Percentiles rank a stretch among this genome's conserved stretches.
phyloP scores from a whole-genome alignment of 164 flowering plant genomes.

The Cinnamomum micranthum region DNA sequence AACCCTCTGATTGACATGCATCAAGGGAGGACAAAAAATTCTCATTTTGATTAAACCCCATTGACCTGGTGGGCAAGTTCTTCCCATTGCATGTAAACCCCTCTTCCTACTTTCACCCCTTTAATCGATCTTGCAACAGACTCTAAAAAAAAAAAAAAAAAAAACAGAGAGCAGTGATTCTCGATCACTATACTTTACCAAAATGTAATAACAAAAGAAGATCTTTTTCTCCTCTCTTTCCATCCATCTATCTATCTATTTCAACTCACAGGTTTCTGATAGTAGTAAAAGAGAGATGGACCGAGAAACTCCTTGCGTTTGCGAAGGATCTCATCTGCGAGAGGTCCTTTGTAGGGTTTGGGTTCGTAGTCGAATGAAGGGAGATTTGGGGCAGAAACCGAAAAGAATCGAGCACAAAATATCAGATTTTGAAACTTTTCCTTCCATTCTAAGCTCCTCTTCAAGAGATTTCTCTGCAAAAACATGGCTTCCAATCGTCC shows the following conservation, averaged over 20 bases:
- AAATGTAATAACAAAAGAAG: too few species aligned
- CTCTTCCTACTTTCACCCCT: too few species aligned
- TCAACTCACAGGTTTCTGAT: conserved; percentile 74
- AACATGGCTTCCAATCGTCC: neutral
- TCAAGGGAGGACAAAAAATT: too few species aligned
- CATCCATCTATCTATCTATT: neutral
- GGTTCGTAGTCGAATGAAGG: conserved; percentile 83
- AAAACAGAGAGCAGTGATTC: too few species aligned
- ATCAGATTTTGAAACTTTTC: conserved; percentile 8
- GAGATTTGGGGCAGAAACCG: conserved; percentile 52
- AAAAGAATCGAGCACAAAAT: conserved; percentile 12
- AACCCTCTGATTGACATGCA: too few species aligned
- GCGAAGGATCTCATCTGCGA: conserved; percentile 57
- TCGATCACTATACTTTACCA: too few species aligned
- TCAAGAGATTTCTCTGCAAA: conserved; percentile 25
- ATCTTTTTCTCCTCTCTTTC: neutral
- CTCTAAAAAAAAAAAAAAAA: too few species aligned
- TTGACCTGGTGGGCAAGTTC: too few species aligned
- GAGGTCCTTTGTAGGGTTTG: conserved; percentile 63
- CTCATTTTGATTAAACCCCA: too few species aligned
- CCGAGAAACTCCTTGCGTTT: conserved; percentile 83
- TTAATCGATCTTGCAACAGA: too few species aligned
- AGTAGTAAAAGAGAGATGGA: conserved; percentile 79
- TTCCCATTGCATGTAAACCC: too few species aligned
- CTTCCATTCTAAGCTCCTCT: conserved; percentile 17